Evolutionary conservation across 2,329 filamentous ascomycete genomes (phyloP).

Genomic region (Pezicula rhizophila): DNA sequence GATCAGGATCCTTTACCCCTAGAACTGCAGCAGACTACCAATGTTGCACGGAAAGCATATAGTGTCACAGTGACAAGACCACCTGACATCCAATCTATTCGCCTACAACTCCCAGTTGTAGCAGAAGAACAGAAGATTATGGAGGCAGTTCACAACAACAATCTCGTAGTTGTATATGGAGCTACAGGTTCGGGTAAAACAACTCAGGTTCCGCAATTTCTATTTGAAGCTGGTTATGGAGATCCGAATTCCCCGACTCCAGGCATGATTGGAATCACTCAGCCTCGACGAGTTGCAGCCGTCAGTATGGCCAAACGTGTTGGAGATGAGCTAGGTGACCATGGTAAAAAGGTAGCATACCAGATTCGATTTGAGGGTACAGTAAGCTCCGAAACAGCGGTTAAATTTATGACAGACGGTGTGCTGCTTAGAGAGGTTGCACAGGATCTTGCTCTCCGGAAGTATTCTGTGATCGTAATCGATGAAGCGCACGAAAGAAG

Average conservation of each 20-base stretch:
- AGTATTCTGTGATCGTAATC: constrained; percentile 90
- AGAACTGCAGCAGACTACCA: constrained; percentile 55
- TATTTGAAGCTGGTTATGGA: constrained; percentile 91
- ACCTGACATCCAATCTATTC: constrained; percentile 68
- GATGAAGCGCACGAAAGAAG: constrained; percentile 97
- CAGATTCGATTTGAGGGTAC: constrained; percentile 94
- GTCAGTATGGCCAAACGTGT: constrained; percentile 97
- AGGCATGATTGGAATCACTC: constrained; percentile 91
- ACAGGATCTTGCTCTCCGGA: constrained; percentile 78
- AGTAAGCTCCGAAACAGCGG: constrained; percentile 69
- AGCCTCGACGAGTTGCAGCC: constrained; percentile 88
- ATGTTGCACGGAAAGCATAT: constrained; percentile 64
- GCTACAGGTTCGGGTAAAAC: constrained; percentile 97
- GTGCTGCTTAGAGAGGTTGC: constrained; percentile 87
- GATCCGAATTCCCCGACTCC: constrained; percentile 70
- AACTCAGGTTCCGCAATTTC: constrained; percentile 92
- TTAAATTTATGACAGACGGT: constrained; percentile 99
- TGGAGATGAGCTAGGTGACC: constrained; percentile 72
- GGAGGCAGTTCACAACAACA: constrained; percentile 91
- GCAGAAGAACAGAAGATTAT: constrained; percentile 96
- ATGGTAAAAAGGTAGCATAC: constrained; percentile 75
- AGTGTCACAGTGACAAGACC: constrained; percentile 66
- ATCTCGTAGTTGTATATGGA: constrained; percentile 86
- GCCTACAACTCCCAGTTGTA: constrained; percentile 80
- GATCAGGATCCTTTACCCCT: constrained; percentile 67